Evolutionary conservation across 441 rosid species (phyloP).

Genomic region (Aquilaria agallochum): DNA sequence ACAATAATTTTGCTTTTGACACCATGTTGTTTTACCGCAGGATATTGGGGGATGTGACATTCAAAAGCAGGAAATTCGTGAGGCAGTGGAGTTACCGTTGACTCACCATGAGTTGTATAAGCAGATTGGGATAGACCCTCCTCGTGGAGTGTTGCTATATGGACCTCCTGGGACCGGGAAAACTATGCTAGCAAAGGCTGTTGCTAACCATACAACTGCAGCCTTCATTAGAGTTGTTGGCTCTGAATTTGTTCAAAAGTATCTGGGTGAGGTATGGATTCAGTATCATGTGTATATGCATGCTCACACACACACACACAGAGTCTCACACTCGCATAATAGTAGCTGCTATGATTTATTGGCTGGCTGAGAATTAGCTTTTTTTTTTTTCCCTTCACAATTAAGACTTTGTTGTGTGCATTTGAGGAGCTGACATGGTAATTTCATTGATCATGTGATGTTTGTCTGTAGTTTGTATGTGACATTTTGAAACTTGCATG

Average conservation of each 20-base stretch:
- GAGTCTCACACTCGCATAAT: background rate
- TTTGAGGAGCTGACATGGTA: no score
- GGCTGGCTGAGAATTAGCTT: background rate
- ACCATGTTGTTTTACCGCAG: constrained; percentile 29
- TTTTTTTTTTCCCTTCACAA: background rate
- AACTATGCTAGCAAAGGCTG: constrained; percentile 99
- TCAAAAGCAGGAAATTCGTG: constrained; percentile 98
- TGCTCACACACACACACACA: no score
- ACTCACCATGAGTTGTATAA: constrained; percentile 97
- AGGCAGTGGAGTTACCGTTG: constrained; percentile 96
- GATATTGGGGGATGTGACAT: constrained; percentile 99
- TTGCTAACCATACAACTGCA: constrained; percentile 97
- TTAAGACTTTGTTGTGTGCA: background rate
- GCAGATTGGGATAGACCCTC: constrained; percentile 98
- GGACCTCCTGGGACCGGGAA: constrained; percentile 99
- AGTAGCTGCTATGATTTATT: background rate
- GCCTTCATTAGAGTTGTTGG: constrained; percentile 99
- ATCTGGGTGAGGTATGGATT: constrained; percentile 85
- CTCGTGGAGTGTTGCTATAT: constrained; percentile 95
- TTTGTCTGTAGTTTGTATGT: no score
- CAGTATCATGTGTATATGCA: background rate
- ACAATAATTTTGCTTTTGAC: background rate
- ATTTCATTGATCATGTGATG: no score
- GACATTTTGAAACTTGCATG: no score
- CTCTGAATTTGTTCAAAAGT: constrained; percentile 99